Evolutionary conservation across 1,284 basidiomycete species (phyloP).

Genomic region (Cryptococcus floricola): DNA sequence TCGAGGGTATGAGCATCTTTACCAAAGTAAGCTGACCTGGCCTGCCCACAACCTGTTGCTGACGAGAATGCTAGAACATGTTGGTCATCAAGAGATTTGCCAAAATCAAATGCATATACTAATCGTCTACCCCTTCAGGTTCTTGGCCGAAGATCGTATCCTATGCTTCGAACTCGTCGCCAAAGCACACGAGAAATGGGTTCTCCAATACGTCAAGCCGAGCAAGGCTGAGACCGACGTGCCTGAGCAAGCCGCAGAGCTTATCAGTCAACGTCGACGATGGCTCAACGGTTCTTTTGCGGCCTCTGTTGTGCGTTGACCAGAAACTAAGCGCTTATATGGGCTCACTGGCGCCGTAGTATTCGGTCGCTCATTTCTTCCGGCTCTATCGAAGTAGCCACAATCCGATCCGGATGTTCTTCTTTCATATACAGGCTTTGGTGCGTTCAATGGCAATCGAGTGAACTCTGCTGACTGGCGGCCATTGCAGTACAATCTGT

Average conservation of each 20-base stretch:
- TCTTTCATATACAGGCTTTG: constrained; percentile 87
- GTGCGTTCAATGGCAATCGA: constrained; percentile 52
- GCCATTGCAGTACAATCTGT: constrained; percentile 30
- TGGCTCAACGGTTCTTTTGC: constrained; percentile 98
- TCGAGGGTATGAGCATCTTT: constrained; percentile 97
- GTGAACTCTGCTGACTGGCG: not conserved
- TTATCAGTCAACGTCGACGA: constrained; percentile 88
- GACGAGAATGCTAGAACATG: too few relatives aligned
- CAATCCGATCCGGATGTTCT: constrained; percentile 81
- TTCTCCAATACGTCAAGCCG: constrained; percentile 88
- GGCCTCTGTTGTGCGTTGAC: constrained; percentile 72
- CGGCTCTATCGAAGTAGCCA: constrained; percentile 80
- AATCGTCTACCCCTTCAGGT: not conserved
- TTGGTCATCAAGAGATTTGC: too few relatives aligned
- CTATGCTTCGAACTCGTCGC: constrained; percentile 95
- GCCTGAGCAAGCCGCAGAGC: constrained; percentile 72
- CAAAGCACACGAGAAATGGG: constrained; percentile 82
- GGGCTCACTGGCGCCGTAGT: constrained; percentile 52
- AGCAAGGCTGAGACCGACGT: constrained; percentile 72
- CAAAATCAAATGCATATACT: not conserved
- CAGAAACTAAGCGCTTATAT: not conserved
- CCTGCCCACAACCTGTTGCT: too few relatives aligned
- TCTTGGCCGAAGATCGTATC: constrained; percentile 53
- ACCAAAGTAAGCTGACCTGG: constrained; percentile 52
- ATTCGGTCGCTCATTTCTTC: constrained; percentile 92